Conservation (phyloP, 768 basidiomycete genomes). For the Naganishia vaughanmartiniae region DNA sequence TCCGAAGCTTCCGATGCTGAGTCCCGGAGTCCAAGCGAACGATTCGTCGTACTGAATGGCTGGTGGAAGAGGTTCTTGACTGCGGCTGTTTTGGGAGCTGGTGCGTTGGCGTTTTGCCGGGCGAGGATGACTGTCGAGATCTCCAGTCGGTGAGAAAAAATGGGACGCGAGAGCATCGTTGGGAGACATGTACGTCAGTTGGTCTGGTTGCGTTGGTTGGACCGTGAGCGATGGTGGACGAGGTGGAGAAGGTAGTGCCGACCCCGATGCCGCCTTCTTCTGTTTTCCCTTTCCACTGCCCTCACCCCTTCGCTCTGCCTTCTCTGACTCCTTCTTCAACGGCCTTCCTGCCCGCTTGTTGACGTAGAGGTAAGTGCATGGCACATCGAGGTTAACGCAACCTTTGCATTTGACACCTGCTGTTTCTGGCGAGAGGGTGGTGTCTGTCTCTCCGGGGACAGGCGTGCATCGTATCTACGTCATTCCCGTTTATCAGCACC, state of each 20-base stretch:
- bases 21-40: neutral
- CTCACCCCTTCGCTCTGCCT: neutral
- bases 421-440: neutral
- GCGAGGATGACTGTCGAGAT: neutral
- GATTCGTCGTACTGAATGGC: neutral
- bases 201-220: neutral
- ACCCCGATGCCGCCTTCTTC: neutral
- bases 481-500: neutral
- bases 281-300: slow-evolving; percentile 8
- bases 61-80: neutral
- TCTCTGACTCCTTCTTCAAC: neutral
- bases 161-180: neutral
- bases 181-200: neutral
- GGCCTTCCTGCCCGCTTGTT: slow-evolving; percentile 31
- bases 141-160: neutral
- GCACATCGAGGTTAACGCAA: slow-evolving; percentile 15
- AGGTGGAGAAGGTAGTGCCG: neutral
- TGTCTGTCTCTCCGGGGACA: neutral
- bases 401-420: slow-evolving; percentile 6
- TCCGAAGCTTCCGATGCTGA: slow-evolving; percentile 2
- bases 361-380: slow-evolving; percentile 28
- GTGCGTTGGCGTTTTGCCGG: slow-evolving; percentile 13
- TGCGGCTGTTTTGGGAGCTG: neutral
- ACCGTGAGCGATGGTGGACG: slow-evolving; percentile 1
- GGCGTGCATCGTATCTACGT: slow-evolving; percentile 24